phyloP scores from a whole-genome alignment of 192 early-diverging fungal species.

The Rhizoclosmatium globosum region DNA sequence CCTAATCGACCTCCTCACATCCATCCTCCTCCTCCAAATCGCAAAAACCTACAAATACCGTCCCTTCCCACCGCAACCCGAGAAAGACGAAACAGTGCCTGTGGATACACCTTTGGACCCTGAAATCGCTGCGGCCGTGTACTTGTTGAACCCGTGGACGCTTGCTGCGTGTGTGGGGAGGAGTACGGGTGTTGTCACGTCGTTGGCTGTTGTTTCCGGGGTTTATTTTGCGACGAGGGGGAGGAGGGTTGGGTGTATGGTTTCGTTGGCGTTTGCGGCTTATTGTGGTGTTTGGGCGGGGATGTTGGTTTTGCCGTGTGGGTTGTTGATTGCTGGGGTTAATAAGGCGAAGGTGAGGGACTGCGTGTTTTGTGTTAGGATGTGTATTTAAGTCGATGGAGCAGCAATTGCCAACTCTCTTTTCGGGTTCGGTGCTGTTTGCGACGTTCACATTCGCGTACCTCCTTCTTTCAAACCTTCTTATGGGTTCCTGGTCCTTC shows the following conservation, averaged over 20 bases:
- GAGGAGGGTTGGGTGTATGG: conserved; percentile 60
- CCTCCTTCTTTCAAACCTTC: conserved; percentile 63
- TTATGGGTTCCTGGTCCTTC: conserved; percentile 77
- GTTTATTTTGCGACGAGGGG: conserved; percentile 73
- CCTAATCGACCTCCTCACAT: conserved; percentile 70
- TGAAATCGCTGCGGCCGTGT: conserved; percentile 56
- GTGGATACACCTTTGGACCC: conserved; percentile 46
- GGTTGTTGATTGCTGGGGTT: no score
- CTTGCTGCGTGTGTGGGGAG: conserved; percentile 77
- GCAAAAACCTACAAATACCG: conserved; percentile 39
- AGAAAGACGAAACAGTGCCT: conserved; percentile 47
- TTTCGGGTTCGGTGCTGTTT: conserved; percentile 45
- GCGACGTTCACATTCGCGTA: conserved; percentile 52
- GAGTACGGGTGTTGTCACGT: conserved; percentile 80
- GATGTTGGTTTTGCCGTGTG: conserved; percentile 67
- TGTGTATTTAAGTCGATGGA: not conserved
- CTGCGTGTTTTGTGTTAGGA: no score
- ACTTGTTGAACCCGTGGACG: conserved; percentile 87
- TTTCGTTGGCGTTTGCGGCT: conserved; percentile 79
- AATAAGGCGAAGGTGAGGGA: no score
- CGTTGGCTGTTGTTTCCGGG: conserved; percentile 76
- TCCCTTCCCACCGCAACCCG: conserved; percentile 17
- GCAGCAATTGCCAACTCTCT: conserved; percentile 37
- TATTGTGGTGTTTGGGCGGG: conserved; percentile 90
- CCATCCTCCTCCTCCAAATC: conserved; percentile 66